Evolutionary conservation across 1,284 basidiomycete species (phyloP), one percentile per base, ranked within the genome.

Genomic region (Anthracocystis walkeri): DNA sequence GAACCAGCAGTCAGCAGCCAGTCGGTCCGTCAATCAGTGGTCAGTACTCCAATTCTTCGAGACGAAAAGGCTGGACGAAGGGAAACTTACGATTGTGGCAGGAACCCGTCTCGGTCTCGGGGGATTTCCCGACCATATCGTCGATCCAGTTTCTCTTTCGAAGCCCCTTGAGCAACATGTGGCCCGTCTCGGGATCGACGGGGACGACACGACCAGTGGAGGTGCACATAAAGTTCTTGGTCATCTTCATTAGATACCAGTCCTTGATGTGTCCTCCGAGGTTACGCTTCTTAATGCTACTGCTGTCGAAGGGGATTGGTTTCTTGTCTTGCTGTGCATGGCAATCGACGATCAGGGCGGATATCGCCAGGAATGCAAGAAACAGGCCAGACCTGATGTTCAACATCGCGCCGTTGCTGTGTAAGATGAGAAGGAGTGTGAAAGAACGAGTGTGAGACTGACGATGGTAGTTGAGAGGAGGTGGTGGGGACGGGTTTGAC

Each of bases 211-310:
- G 58, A n/a, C 48, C 42, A 0, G 50, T 60, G 7, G 63, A 54
- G 48, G 68, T 71, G 68, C 74, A 76, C 14, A 68, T 53, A 38
- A 65, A 76, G 65, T 76, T 76, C 3, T 62, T 21, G 3, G 74
- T 76, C 8, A 42, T 29, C 23, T 64, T 20, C 25, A n/a, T 5
- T 5, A 75, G 58, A 21, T 67, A 75, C 64, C 56, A 57, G 31
- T 75, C 73, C 40, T 75, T 75, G 42, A 75, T 12, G 18, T 50
- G 20, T 5, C 73, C 67, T 7, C 73, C 73, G 31, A 57, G 8
- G 46, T 67, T 75, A 23, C 73, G 63, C 42, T 67, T 75, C 18
- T 45, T 7, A 14, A 58, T n/a, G 3, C 12, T 10, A n/a, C 18
- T 50, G 35, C 21, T 41, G 49, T 40, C 48, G 31, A 69, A 41